Evolutionary conservation across 2,329 filamentous ascomycete species (phyloP).

Genomic region (Pseudodiploospora longispora): DNA sequence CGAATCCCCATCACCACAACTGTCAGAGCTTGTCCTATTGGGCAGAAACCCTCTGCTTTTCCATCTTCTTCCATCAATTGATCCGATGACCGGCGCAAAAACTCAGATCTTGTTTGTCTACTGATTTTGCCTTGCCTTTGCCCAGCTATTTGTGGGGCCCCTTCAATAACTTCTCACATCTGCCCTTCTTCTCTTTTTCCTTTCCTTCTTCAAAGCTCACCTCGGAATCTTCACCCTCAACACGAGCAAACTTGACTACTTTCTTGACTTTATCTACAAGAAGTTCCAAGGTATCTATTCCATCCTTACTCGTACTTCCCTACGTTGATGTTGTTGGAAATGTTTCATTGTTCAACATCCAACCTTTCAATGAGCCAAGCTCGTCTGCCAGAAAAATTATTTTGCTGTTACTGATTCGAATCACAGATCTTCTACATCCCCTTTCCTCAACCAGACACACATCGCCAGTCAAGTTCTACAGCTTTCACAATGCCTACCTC

Average conservation of each 20-base stretch:
- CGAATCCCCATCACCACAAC: too few relatives aligned
- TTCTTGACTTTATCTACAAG: background rate
- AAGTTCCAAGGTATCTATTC: background rate
- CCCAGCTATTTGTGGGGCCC: too few relatives aligned
- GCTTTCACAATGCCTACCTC: constrained; percentile 17
- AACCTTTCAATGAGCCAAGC: background rate
- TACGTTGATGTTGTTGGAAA: too few relatives aligned
- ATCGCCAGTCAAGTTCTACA: background rate
- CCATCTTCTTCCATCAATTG: too few relatives aligned
- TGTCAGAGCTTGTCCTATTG: too few relatives aligned
- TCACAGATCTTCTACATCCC: background rate
- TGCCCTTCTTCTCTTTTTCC: constrained; percentile 1
- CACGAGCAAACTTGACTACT: background rate
- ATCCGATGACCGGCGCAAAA: too few relatives aligned
- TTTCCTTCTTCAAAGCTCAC: background rate
- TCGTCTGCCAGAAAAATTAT: background rate
- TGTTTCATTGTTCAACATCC: background rate
- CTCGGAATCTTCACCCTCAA: background rate
- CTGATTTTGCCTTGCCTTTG: too few relatives aligned
- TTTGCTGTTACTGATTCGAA: background rate
- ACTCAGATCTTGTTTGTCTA: too few relatives aligned
- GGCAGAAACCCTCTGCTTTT: too few relatives aligned
- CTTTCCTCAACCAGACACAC: background rate
- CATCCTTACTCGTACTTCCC: too few relatives aligned
- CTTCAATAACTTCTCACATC: too few relatives aligned